A percentile compares a stretch with the other conserved stretches of the same genome.
Evolutionary conservation across 768 basidiomycete genomes (phyloP).

Genomic region (Hericium coralloides): DNA sequence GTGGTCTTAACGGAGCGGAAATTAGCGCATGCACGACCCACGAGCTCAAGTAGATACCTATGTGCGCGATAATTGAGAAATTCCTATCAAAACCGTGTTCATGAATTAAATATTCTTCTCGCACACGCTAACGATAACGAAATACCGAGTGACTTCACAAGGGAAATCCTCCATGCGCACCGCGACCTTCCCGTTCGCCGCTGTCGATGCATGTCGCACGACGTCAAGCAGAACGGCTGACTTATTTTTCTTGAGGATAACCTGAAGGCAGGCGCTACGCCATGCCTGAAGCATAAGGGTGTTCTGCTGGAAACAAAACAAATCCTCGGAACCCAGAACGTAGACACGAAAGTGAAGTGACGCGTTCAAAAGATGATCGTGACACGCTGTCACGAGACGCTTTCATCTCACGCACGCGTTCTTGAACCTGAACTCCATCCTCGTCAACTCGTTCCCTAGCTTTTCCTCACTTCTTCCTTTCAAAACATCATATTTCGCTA

Average conservation of each 20-base stretch:
- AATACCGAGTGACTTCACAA: conserved; percentile 60
- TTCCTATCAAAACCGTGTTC: conserved; percentile 39
- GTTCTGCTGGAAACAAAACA: background rate
- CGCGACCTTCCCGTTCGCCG: background rate
- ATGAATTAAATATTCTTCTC: background rate
- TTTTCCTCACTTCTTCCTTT: background rate
- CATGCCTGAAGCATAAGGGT: background rate
- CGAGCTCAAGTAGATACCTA: conserved; percentile 41
- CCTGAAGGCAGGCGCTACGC: background rate
- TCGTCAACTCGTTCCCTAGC: background rate
- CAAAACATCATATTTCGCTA: conserved; percentile 11
- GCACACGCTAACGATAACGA: conserved; percentile 5
- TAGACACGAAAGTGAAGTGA: background rate
- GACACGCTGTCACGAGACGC: conserved; percentile 1
- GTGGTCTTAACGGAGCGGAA: conserved; percentile 47
- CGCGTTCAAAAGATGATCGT: conserved; percentile 1
- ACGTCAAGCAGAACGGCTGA: background rate
- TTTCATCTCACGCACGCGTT: background rate
- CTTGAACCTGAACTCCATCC: conserved; percentile 10
- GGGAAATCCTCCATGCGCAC: conserved; percentile 54
- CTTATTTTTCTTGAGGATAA: background rate
- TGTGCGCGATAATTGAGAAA: conserved; percentile 95
- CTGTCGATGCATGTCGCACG: conserved; percentile 1
- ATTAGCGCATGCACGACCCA: background rate
- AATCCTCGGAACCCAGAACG: background rate